A percentile compares a stretch with the other conserved stretches of the same genome.
phyloP scores from a whole-genome alignment of 495 filamentous ascomycete species.

The Staphylotrichum tortipilum region DNA sequence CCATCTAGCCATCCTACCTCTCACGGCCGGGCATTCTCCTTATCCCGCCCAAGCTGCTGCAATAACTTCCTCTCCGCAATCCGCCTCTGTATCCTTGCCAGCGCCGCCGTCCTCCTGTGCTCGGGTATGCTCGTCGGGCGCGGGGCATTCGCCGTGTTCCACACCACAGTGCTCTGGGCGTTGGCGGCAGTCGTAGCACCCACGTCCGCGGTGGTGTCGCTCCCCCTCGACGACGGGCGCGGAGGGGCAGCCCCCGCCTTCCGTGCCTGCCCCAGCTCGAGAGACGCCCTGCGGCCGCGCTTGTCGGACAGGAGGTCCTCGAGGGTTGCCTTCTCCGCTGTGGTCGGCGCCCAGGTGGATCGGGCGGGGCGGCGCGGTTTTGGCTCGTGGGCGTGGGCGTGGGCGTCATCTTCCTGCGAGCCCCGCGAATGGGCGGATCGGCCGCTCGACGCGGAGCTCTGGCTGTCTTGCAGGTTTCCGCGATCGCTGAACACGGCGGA shows the following conservation, averaged over 20 bases:
- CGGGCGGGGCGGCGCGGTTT: neutral
- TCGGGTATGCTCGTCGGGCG: slow-evolving; percentile 46
- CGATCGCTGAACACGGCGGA: slow-evolving; percentile 19
- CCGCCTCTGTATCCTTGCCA: slow-evolving; percentile 51
- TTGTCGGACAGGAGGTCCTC: neutral
- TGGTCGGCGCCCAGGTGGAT: neutral
- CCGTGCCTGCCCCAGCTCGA: neutral
- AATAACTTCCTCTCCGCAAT: slow-evolving; percentile 34
- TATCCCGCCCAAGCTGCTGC: slow-evolving; percentile 25
- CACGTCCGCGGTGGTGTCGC: slow-evolving; percentile 18
- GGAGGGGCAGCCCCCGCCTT: neutral
- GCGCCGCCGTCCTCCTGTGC: slow-evolving; percentile 54
- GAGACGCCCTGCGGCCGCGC: neutral
- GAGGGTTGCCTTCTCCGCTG: neutral
- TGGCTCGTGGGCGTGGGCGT: no score
- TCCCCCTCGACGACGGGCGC: slow-evolving; percentile 8
- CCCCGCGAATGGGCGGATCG: slow-evolving; percentile 4
- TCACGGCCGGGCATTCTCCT: slow-evolving; percentile 36
- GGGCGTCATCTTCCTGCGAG: no score
- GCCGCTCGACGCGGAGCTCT: slow-evolving; percentile 18
- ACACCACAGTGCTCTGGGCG: slow-evolving; percentile 20
- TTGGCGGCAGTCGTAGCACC: slow-evolving; percentile 23
- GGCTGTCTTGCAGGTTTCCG: slow-evolving; percentile 22
- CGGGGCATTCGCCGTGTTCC: slow-evolving; percentile 25
- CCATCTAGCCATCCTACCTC: no score